Evolutionary conservation across 2,329 filamentous ascomycete species (phyloP).

Genomic region (Cercospora beticola): DNA sequence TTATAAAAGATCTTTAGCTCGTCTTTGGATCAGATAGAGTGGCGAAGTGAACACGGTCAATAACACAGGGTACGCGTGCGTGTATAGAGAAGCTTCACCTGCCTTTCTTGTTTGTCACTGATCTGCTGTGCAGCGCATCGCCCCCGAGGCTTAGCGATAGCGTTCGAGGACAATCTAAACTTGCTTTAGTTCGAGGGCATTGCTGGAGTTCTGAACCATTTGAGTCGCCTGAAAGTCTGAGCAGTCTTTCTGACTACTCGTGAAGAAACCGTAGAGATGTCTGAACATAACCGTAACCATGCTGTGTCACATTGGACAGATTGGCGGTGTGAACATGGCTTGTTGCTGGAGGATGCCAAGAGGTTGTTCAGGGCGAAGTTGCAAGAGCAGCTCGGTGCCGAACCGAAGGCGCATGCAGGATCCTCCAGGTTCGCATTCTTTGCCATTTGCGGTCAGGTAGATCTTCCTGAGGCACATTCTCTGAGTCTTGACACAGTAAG

Average conservation of each 20-base stretch:
- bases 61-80: not conserved
- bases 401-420: not conserved
- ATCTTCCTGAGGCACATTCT: not conserved
- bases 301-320: not conserved
- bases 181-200: not conserved
- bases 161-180: not conserved
- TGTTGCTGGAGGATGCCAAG: not conserved
- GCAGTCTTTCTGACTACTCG: not conserved
- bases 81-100: not conserved
- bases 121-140: not conserved
- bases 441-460: not conserved
- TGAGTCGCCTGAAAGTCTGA: not conserved
- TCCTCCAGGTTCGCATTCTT: not conserved
- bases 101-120: not conserved
- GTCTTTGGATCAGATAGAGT: not conserved
- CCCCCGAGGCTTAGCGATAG: not conserved
- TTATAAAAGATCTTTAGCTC: not conserved
- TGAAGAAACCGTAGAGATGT: not conserved
- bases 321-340: not conserved
- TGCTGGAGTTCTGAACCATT: not conserved
- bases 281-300: not conserved
- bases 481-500: not conserved
- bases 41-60: not conserved
- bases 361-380: not conserved
- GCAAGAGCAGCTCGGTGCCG: not conserved